A percentile compares a stretch with the other conserved stretches of the same genome.
These are phyloP conservation scores for Umbelopsis sp. DNA, from an alignment of 192 early-diverging fungal species.

Conservation along the genomic window DNA sequence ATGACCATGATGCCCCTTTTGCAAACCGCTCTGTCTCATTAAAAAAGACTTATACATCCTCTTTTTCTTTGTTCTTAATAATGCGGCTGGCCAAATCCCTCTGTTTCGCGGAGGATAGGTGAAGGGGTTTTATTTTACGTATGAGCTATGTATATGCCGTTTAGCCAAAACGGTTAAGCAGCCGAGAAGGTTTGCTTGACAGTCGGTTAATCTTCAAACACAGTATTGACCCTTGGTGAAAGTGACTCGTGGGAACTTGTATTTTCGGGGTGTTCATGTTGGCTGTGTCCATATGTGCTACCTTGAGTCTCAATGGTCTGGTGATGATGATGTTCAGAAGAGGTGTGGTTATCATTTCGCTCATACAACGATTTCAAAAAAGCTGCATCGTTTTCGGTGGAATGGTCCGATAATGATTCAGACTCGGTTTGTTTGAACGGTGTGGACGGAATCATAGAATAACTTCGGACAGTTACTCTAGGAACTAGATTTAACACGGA, in stretches of 20 bases:
- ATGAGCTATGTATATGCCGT: not conserved
- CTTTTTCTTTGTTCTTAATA: too few species aligned
- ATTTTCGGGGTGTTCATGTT: not conserved
- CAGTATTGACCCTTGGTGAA: constrained; percentile 4
- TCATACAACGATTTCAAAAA: constrained; percentile 11
- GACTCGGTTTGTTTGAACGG: not conserved
- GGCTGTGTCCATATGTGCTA: not conserved
- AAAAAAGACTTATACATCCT: too few species aligned
- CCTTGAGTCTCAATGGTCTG: not conserved
- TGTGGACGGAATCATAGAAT: constrained; percentile 29
- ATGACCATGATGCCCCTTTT: too few species aligned
- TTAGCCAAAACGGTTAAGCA: not conserved
- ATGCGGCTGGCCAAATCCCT: too few species aligned
- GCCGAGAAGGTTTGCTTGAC: not conserved
- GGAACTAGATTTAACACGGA: not conserved
- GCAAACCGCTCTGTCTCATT: too few species aligned
- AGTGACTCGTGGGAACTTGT: constrained; percentile 16
- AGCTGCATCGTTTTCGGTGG: not conserved
- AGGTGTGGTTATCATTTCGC: not conserved
- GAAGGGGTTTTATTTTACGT: too few species aligned
- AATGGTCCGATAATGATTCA: not conserved
- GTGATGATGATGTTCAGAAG: constrained; percentile 9
- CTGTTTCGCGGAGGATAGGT: too few species aligned
- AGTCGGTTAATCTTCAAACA: not conserved
- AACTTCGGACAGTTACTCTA: constrained; percentile 12